Percentiles rank a stretch among this genome's conserved stretches.
Conservation (phyloP, 2,329 filamentous ascomycete genomes). For the Calonectria pteridis region DNA sequence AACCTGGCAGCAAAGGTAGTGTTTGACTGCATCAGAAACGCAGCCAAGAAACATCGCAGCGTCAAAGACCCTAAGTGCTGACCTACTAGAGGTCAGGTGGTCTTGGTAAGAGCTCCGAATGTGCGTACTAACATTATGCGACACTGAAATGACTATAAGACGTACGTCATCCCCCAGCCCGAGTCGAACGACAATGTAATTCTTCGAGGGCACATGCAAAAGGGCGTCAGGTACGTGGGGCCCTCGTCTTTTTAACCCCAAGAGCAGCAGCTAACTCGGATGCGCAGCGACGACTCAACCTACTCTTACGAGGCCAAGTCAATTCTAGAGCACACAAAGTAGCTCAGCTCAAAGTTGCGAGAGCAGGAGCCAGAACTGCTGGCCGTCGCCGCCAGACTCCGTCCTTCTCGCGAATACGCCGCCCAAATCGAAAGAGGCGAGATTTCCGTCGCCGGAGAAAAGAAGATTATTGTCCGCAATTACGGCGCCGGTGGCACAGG, state of each 20-base stretch:
- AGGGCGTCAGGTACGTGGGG: slow-evolving; percentile 45
- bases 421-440: slow-evolving; percentile 58
- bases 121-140: slow-evolving; percentile 54
- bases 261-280: neutral
- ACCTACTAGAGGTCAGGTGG: slow-evolving; percentile 56
- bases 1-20: slow-evolving; percentile 46
- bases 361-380: slow-evolving; percentile 46
- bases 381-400: slow-evolving; percentile 48
- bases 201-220: slow-evolving; percentile 56
- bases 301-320: slow-evolving; percentile 53
- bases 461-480: slow-evolving; percentile 52
- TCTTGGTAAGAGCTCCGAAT: slow-evolving; percentile 50
- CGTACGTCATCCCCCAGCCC: slow-evolving; percentile 55
- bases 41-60: slow-evolving; percentile 49
- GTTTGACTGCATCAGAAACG: slow-evolving; percentile 53
- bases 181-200: slow-evolving; percentile 50
- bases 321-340: slow-evolving; percentile 52
- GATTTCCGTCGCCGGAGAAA: slow-evolving; percentile 39
- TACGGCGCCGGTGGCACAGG: slow-evolving; percentile 61
- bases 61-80: slow-evolving; percentile 55
- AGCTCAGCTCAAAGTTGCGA: slow-evolving; percentile 48
- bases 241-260: neutral
- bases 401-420: slow-evolving; percentile 55
- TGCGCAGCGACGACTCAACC: slow-evolving; percentile 47
- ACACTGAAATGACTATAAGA: slow-evolving; percentile 54